Base-by-base conservation (phyloP, 2,329 filamentous ascomycete species). In the Trichoderma endophyticum region DNA sequence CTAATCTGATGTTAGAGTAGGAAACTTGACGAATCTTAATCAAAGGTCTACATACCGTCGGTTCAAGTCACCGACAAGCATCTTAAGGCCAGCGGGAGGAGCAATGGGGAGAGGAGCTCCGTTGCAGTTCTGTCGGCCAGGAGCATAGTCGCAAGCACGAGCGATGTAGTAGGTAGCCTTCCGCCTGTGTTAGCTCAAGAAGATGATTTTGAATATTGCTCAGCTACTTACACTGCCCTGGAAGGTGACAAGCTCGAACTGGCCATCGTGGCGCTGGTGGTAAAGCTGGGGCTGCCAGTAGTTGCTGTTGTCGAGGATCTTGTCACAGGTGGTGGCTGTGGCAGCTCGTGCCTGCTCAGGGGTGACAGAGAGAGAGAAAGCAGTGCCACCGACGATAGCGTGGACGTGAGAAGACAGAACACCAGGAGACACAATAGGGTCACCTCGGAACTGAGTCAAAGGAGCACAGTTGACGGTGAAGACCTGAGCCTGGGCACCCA, bases 221-320 rank as follows among this genome's bases (percentile, higher is more conserved):
- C 11, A 28, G 15, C 15, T 11, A 21, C 12, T 71, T 68, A 79
- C 78, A 54, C 73, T 77, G 51, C 78, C 77, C 65, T 77, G 75
- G 73, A 78, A 81, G 2, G 76, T 67, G 15, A 84, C 81, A 12
- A 79, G 76, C 74, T 82, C 80, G 43, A 91, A 89, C 70, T 82
- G 86, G 14, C 89, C 89, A 76, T 90, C 86, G 57, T 84, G 77
- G 59, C 86, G 84, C 72, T 86, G 80, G 71, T 83, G 83, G 74
- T 80, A 82, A 1, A 92, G 81, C 73, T 84, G 84, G 0, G 91
- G 90, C 18, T 88, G 88, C 91, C 91, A 93, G 81, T 93, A 93
- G 77, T 89, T 91, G 70, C 87, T 91, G 71, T 87, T 81, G 78
- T 92, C 90, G 73, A 88, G 82, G 32, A 84, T 83, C 70, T 90